Percentiles rank a stretch among this genome's conserved stretches.
Conservation (phyloP, 2,329 filamentous ascomycete species). For the Nemania serpens region DNA sequence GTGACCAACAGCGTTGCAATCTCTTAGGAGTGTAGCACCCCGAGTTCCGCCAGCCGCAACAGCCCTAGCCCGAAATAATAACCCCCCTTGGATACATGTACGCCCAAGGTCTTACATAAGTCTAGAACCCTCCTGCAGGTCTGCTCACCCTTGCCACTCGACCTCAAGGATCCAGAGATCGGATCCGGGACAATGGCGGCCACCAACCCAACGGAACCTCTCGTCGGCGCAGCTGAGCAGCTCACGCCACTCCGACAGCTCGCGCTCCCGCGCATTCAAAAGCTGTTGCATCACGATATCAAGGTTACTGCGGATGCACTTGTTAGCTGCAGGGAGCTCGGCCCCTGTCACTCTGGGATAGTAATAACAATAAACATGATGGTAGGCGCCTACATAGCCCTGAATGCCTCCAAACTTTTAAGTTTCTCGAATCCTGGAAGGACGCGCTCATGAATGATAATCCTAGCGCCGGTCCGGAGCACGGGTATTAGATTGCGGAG, state of each 20-base stretch:
- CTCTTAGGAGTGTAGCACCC: too few relatives aligned
- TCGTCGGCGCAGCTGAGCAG: constrained; percentile 29
- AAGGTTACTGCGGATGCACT: constrained; percentile 18
- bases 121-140: neutral
- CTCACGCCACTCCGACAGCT: constrained; percentile 32
- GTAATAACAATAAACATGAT: neutral
- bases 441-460: constrained; percentile 32
- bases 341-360: neutral
- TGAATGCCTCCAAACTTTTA: constrained; percentile 24
- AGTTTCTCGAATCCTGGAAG: constrained; percentile 26
- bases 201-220: constrained; percentile 30
- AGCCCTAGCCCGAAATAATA: too few relatives aligned
- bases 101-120: too few relatives aligned
- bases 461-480: constrained; percentile 29
- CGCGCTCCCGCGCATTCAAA: constrained; percentile 33
- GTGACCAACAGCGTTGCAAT: too few relatives aligned
- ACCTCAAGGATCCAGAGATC: constrained; percentile 35
- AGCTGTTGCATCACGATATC: constrained; percentile 34
- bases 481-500: constrained; percentile 37
- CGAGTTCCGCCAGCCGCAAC: too few relatives aligned
- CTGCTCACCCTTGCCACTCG: constrained; percentile 26
- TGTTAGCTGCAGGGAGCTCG: neutral
- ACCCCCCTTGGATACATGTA: too few relatives aligned
- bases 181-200: constrained; percentile 23
- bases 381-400: constrained; percentile 31